These are phyloP conservation scores for Russula foetens DNA, from an alignment of 768 basidiomycete species.

Conservation along the genomic window DNA sequence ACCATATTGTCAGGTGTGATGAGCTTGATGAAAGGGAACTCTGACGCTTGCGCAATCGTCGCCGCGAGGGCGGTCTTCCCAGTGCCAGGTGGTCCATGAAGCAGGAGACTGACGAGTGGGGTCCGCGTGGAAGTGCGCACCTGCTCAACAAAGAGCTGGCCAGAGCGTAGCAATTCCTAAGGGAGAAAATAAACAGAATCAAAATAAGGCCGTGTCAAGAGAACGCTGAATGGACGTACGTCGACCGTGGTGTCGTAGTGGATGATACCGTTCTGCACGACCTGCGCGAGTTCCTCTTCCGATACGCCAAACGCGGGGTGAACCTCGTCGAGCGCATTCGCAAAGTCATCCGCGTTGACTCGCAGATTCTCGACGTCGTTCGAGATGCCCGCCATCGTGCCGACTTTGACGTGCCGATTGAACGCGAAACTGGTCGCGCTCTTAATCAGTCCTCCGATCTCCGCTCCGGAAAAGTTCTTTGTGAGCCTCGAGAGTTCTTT, in stretches of 20 bases:
- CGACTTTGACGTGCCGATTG: constrained; percentile 95
- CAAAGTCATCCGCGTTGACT: constrained; percentile 80
- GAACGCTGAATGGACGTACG: constrained; percentile 39
- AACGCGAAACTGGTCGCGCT: constrained; percentile 98
- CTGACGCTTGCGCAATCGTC: constrained; percentile 87
- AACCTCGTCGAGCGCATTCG: constrained; percentile 87
- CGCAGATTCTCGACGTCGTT: constrained; percentile 92
- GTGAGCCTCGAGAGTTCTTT: constrained; percentile 72
- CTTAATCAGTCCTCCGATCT: constrained; percentile 93
- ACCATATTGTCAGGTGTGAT: constrained; percentile 97
- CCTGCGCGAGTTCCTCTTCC: constrained; percentile 88
- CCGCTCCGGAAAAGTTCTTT: constrained; percentile 98
- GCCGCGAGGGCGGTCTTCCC: constrained; percentile 96
- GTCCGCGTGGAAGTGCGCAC: constrained; percentile 86
- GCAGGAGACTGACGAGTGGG: constrained; percentile 81
- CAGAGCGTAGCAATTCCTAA: constrained; percentile 81
- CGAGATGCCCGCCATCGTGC: constrained; percentile 93
- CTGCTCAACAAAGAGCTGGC: constrained; percentile 86
- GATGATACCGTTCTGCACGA: constrained; percentile 95
- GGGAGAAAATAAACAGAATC: background rate
- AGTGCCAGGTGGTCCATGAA: constrained; percentile 84
- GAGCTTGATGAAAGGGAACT: constrained; percentile 96
- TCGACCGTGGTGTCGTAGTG: constrained; percentile 71
- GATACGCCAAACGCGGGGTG: constrained; percentile 96
- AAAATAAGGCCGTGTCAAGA: background rate